Conservation (phyloP, 2,329 filamentous ascomycete species). For the Penicillium nordicum region DNA sequence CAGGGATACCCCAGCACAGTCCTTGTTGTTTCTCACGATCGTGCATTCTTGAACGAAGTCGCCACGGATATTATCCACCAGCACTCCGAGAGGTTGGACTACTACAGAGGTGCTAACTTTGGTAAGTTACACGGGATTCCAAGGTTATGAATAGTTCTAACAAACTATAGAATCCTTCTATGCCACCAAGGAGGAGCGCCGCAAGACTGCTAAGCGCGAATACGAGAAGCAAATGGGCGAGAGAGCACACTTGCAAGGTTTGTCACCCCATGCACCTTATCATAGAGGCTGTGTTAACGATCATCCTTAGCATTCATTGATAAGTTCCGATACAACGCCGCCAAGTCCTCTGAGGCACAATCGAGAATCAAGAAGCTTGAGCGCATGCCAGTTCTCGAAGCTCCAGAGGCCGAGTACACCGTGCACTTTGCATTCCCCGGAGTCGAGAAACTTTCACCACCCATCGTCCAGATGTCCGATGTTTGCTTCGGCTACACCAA, state of each 20-base stretch:
- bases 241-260: conserved; percentile 79
- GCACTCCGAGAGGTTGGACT: conserved; percentile 93
- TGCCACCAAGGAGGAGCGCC: conserved; percentile 91
- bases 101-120: conserved; percentile 97
- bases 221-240: conserved; percentile 98
- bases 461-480: conserved; percentile 94
- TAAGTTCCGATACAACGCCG: conserved; percentile 99
- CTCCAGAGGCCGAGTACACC: conserved; percentile 89
- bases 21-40: conserved; percentile 95
- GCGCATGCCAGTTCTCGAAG: conserved; percentile 86
- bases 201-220: conserved; percentile 93
- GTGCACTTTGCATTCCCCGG: conserved; percentile 97
- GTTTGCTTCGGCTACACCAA: conserved; percentile 84
- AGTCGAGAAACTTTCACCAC: conserved; percentile 94
- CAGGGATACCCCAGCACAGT: conserved; percentile 92
- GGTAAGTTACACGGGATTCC: conserved; percentile 35
- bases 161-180: conserved; percentile 73
- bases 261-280: conserved; percentile 5
- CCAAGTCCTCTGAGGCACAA: conserved; percentile 96
- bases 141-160: conserved; percentile 16
- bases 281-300: conserved; percentile 6
- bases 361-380: conserved; percentile 99
- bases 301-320: conserved; percentile 74
- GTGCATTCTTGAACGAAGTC: conserved; percentile 97
- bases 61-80: conserved; percentile 99